Conservation (phyloP, 2,329 filamentous ascomycete genomes). For the Aspergillus quadricinctus region DNA sequence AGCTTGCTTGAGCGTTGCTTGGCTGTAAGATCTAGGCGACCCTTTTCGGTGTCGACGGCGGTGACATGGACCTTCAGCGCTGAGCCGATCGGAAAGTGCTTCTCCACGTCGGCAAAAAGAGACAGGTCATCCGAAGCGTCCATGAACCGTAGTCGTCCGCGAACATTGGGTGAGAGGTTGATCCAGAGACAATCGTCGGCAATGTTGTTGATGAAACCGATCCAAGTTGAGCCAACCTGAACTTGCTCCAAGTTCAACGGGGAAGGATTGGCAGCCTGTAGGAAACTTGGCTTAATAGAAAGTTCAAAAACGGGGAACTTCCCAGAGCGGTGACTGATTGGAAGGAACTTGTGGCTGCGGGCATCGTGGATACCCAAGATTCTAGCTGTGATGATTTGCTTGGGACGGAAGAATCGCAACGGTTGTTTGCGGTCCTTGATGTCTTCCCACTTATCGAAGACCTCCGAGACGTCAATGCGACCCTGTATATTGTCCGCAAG, state of each 20-base stretch:
- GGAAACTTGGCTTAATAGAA: constrained; percentile 67
- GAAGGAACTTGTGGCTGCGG: constrained; percentile 83
- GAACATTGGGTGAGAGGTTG: constrained; percentile 80
- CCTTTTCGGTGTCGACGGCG: constrained; percentile 65
- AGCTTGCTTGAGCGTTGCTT: constrained; percentile 60
- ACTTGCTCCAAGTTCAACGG: constrained; percentile 69
- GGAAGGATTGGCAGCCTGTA: constrained; percentile 52
- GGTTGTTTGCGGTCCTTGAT: constrained; percentile 79
- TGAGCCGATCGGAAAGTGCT: constrained; percentile 85
- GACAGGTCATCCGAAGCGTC: constrained; percentile 86
- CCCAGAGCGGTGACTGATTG: constrained; percentile 77
- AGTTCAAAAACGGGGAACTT: constrained; percentile 81
- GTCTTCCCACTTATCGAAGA: constrained; percentile 83
- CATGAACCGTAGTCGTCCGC: constrained; percentile 75
- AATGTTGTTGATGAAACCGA: constrained; percentile 90
- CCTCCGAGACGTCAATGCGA: constrained; percentile 86
- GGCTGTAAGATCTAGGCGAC: constrained; percentile 78
- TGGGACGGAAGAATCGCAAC: constrained; percentile 66
- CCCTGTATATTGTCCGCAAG: constrained; percentile 84
- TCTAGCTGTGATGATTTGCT: constrained; percentile 68
- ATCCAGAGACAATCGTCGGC: constrained; percentile 79
- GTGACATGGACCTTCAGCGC: constrained; percentile 78
- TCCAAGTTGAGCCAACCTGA: constrained; percentile 63
- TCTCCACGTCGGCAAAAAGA: constrained; percentile 67
- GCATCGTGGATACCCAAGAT: constrained; percentile 87